Conservation (phyloP, 2,329 filamentous ascomycete genomes). For the Fusarium fracticaudum region DNA sequence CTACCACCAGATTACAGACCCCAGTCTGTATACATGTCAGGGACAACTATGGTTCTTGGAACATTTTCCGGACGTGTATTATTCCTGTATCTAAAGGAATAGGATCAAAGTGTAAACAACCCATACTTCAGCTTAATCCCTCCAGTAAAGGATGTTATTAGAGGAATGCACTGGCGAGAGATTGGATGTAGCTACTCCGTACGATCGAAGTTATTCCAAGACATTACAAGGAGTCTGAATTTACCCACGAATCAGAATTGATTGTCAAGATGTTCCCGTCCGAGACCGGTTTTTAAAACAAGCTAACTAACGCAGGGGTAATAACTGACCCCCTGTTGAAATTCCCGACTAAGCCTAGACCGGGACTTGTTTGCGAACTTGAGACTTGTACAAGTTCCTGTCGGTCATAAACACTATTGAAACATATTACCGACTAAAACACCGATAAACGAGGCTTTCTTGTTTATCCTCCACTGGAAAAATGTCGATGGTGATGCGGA, state of each 20-base stretch:
- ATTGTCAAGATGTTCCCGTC: neutral
- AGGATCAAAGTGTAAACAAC: neutral
- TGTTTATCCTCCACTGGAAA: neutral
- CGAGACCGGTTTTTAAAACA: neutral
- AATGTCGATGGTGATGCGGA: no score
- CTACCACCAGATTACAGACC: neutral
- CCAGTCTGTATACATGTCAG: accelerated
- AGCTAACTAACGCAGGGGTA: neutral
- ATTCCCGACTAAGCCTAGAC: neutral
- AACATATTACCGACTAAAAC: neutral
- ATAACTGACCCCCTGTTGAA: neutral
- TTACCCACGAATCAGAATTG: neutral
- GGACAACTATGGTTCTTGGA: neutral
- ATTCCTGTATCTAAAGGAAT: neutral
- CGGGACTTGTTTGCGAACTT: neutral
- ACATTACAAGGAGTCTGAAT: neutral
- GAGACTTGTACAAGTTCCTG: no score
- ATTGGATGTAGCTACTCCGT: neutral
- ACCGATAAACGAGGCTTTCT: neutral
- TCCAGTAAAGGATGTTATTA: no score
- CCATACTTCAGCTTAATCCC: no score
- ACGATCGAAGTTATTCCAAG: neutral
- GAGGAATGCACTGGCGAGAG: neutral
- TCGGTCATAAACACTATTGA: neutral
- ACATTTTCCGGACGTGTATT: neutral